phyloP scores from a whole-genome alignment of 2,329 filamentous ascomycete species.

The Colletotrichum australisinense region DNA sequence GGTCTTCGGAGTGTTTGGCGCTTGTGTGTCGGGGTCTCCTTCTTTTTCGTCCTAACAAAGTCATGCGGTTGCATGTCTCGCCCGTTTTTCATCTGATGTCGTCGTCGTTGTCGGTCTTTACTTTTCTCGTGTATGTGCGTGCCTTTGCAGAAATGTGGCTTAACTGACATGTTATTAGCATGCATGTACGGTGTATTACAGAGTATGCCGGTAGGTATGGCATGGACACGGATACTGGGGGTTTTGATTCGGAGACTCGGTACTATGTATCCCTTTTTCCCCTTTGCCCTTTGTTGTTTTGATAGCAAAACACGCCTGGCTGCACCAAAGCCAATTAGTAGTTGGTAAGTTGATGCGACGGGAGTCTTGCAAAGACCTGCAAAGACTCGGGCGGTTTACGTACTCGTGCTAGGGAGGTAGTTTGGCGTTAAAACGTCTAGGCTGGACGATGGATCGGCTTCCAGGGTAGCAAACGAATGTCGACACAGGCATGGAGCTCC shows the following conservation, averaged over 20 bases:
- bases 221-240: not conserved
- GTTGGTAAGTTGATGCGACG: not conserved
- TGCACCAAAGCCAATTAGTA: not conserved
- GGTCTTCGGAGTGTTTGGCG: not conserved
- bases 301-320: not conserved
- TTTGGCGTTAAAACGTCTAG: not conserved
- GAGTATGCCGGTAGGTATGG: too few relatives aligned
- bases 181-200: not conserved
- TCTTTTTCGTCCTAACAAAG: constrained; percentile 4
- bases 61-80: constrained; percentile 29
- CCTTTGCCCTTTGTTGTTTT: not conserved
- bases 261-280: not conserved
- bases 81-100: constrained; percentile 20
- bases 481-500: constrained; percentile 8
- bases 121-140: not conserved
- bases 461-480: not conserved
- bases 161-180: not conserved
- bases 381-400: not conserved
- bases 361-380: not conserved
- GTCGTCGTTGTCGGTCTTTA: not conserved
- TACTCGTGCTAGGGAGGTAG: not conserved
- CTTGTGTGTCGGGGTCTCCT: constrained; percentile 6
- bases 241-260: not conserved
- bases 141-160: not conserved
- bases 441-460: not conserved